A percentile compares a stretch with the other conserved stretches of the same genome.
phyloP scores from a whole-genome alignment of 306 rosid species.

The Crataegus laevigata region DNA sequence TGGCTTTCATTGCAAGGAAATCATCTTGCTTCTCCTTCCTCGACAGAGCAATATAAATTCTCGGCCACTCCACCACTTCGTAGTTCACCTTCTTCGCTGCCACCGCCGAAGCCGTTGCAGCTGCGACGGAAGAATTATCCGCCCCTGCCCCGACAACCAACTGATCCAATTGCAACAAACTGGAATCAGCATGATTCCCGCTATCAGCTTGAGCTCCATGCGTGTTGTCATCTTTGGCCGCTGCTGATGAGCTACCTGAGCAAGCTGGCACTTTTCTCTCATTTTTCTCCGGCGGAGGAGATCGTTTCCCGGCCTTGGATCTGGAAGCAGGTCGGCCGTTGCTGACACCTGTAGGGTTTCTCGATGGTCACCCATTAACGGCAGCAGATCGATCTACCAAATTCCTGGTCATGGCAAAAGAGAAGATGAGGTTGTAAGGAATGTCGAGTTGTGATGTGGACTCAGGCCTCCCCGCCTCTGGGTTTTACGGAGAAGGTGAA shows the following conservation, averaged over 20 bases:
- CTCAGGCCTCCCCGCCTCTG: no score
- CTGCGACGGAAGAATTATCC: background rate
- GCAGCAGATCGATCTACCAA: conserved; percentile 40
- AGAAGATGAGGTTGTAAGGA: background rate
- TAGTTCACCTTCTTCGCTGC: conserved; percentile 30
- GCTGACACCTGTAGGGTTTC: conserved; percentile 23
- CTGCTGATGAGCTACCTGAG: conserved; percentile 26
- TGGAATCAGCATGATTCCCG: conserved; percentile 26
- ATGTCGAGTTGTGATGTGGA: no score
- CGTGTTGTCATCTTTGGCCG: conserved; percentile 38
- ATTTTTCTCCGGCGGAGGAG: conserved; percentile 37
- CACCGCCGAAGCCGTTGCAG: no score
- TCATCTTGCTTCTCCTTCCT: conserved; percentile 85
- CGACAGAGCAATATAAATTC: conserved; percentile 45
- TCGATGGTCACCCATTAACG: conserved; percentile 43
- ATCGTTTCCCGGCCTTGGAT: conserved; percentile 39
- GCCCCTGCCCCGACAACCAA: background rate
- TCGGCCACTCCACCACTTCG: conserved; percentile 53
- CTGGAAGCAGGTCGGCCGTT: conserved; percentile 28
- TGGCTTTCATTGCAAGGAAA: conserved; percentile 74
- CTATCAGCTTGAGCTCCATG: conserved; percentile 32
- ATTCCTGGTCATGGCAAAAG: conserved; percentile 41
- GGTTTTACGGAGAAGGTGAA: no score
- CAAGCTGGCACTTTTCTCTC: conserved; percentile 29
- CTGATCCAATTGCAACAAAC: conserved; percentile 25